Percentiles rank a stretch among this genome's conserved stretches.
Evolutionary conservation across 2,329 filamentous ascomycete species (phyloP).

Genomic region (Trichoderma sp.): DNA sequence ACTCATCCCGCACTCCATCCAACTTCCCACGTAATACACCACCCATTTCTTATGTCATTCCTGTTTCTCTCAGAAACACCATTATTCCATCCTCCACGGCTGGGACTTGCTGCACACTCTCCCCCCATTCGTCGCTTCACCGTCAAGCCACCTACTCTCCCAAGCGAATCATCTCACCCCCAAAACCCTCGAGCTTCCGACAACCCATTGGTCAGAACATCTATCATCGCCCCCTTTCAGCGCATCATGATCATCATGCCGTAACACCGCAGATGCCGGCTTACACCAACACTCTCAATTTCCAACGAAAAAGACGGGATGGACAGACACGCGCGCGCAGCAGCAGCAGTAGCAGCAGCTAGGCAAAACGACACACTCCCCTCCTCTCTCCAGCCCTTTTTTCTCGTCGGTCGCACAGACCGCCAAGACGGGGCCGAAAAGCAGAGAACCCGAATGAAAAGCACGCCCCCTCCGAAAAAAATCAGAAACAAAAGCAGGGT

Average conservation of each 20-base stretch:
- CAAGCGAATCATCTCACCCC: not conserved
- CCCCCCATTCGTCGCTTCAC: not conserved
- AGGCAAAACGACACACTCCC: not conserved
- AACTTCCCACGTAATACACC: not conserved
- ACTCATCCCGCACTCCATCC: not conserved
- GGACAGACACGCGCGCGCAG: not conserved
- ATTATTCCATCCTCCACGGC: not conserved
- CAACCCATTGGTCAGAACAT: not conserved
- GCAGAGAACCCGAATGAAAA: not conserved
- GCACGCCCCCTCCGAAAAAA: not conserved
- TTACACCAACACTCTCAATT: not conserved
- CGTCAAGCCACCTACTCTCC: not conserved
- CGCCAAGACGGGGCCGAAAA: constrained; percentile 6
- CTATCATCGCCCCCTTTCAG: not conserved
- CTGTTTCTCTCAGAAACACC: constrained; percentile 8
- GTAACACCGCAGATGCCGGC: constrained; percentile 10
- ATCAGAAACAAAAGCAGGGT: not conserved
- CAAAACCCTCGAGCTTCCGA: not conserved
- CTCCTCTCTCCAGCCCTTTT: not conserved
- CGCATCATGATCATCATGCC: constrained; percentile 1
- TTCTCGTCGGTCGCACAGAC: not conserved
- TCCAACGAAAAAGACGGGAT: not conserved
- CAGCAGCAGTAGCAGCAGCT: not conserved
- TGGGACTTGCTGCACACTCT: not conserved
- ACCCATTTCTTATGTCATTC: constrained; percentile 13